Base-by-base conservation (phyloP, 345 rosid genomes). In the Psidium guajava region DNA sequence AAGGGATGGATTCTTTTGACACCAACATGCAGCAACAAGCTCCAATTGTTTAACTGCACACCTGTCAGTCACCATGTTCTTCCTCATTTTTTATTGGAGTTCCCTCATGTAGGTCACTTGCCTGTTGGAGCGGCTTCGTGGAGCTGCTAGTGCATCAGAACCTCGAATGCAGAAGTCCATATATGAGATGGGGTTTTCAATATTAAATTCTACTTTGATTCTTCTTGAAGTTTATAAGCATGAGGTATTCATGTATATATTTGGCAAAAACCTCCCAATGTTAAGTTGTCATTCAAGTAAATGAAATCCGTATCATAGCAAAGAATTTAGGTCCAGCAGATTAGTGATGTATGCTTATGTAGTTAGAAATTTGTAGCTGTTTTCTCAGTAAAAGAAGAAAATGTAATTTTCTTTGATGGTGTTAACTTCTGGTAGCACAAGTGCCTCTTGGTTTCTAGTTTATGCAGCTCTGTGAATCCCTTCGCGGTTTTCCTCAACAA, bases 211-310 rank as follows among this genome's bases (percentile, higher is more conserved):
- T 83, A 87, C 94, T 87, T 90, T 96, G 87, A 88, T 90, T 89
- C 96, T 97, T 88, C 98, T 97, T 81, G 99, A 96, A 93, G 96
- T 89, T 84, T 97, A 97, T 90, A 96, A 96, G 88, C 89, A 97
- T 69, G 99, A 97, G 99, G 99, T 97, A 95, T 83, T 22, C 53
- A 74, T 47, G 59, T 50, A 81, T 85, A 51, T 40, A 27, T 56
- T 52, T 57, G 13, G 54, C 59, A 69, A 22, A 69, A 69, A 28
- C 47, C 25, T 36, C 22, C 77, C 77, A 12, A 69, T 69, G 77
- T 69, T 69, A 69, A 69, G 47, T 69, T 6, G 1, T 18, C 9
- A 2, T 69, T 69, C 25, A 69, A 36, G 47, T 69, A 69, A 69
- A 36, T 36, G 25, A 5, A 36, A 69, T 69, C 77, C 2, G 47